Evolutionary conservation across 495 filamentous ascomycete species (phyloP), one percentile per base, ranked within the genome.

Genomic region (Melanomma pulvis-pyrius): DNA sequence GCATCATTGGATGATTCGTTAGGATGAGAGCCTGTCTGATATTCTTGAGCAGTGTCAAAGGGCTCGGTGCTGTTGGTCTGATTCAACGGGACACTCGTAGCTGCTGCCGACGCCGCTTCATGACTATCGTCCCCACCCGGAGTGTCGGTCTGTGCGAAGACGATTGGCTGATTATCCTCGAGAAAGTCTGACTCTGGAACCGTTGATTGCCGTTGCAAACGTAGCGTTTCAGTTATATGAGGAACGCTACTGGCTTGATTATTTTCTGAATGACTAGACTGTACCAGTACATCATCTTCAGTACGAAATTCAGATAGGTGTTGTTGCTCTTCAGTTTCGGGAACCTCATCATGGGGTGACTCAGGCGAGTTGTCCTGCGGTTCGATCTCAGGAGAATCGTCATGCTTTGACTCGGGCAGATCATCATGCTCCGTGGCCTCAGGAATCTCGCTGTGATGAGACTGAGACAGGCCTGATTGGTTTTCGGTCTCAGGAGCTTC

Each of bases 121-220:
- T 61, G 49, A 46, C 1, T 28, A 2, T 12, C 49, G 26, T 51
- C 30, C 22, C 47, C 19, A 15, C 0, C 34, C 21, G 28, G 15
- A 26, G 25, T 11, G 15, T 19, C 29, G 9, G 9, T 24, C 8
- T 29, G 25, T 9, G 52, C 19, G 24, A 67, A 67, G n/a, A 55
- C 12, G 13, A 44, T 57, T 8, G 59, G 59, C 53, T 68, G 58
- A 17, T 59, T 63, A 32, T 68, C 65, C 13, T 68, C 65, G 17
- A 63, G 39, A 2, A 68, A 46, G 52, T 68, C 65, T 17, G 65
- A 62, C 46, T 68, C 65, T 13, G 65, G 65, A 30, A 68, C 47
- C 19, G 65, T 68, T 28, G 65, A 56, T 24, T 68, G 59, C 11
- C 65, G 65, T 32, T 58, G 59, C 17, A 17, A 1, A 11, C 44